Conservation (phyloP, 2,329 filamentous ascomycete species). For the Pseudogymnoascus sp. region DNA sequence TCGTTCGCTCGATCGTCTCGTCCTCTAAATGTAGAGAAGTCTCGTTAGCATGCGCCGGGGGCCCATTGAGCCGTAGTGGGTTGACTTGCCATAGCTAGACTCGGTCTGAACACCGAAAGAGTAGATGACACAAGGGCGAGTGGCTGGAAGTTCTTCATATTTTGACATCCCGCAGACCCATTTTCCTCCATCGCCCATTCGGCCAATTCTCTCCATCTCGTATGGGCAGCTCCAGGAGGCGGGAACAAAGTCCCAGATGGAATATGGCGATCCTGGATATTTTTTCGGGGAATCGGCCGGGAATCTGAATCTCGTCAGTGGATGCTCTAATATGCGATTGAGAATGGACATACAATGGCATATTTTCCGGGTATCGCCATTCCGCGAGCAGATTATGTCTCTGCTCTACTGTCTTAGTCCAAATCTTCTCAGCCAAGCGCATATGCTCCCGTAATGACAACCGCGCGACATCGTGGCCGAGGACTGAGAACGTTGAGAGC, state of each 20-base stretch:
- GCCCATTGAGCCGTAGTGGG: background rate
- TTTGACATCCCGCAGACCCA: slow-evolving; percentile 35
- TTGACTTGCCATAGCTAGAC: slow-evolving; percentile 29
- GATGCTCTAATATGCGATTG: background rate
- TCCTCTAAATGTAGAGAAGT: slow-evolving; percentile 23
- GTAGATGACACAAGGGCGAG: slow-evolving; percentile 29
- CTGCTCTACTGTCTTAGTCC: slow-evolving; percentile 26
- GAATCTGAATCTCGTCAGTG: slow-evolving; percentile 17
- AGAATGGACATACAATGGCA: slow-evolving; percentile 20
- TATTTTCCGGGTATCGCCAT: slow-evolving; percentile 21
- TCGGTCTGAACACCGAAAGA: slow-evolving; percentile 32
- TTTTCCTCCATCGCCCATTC: slow-evolving; percentile 35
- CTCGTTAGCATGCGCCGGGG: background rate
- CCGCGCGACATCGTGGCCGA: background rate
- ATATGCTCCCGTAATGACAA: background rate
- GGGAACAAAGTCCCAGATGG: slow-evolving; percentile 34
- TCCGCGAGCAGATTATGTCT: slow-evolving; percentile 23
- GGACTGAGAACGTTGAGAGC: background rate
- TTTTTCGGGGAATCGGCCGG: slow-evolving; percentile 13
- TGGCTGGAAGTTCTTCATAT: slow-evolving; percentile 24
- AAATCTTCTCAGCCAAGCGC: slow-evolving; percentile 19
- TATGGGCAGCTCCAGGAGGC: slow-evolving; percentile 33
- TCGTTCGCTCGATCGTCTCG: slow-evolving; percentile 31
- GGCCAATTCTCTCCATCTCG: slow-evolving; percentile 32
- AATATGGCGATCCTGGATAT: slow-evolving; percentile 26